Evolutionary conservation across 1,284 basidiomycete species (phyloP), one percentile per base, ranked within the genome.

Genomic region (Sphagnurus paluster): DNA sequence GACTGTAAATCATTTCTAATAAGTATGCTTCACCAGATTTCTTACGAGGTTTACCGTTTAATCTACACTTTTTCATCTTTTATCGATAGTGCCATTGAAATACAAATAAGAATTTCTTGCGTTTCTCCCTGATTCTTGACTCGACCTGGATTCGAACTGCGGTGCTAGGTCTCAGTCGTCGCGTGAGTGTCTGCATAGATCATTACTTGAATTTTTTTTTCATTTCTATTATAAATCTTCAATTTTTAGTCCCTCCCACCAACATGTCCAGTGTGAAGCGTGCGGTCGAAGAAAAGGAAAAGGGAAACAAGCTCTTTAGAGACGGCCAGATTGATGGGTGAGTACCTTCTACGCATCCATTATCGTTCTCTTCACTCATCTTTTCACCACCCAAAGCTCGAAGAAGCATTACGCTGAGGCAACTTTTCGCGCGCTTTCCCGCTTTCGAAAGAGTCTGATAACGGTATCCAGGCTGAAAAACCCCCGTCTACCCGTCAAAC

Each of bases 401-500:
- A 38, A 36, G 11, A 51, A 55, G 32, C 45, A 44, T n/a, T 55
- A 55, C 42, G 28, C 37, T 25, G 46, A 33, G 14, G 41, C 26
- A 53, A 14, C 17, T 34, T 16, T n/a, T 32, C 20, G n/a, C 29
- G 16, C 11, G 13, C 14, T 30, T 16, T 32, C 20, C 10, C 13
- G 2, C 20, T 11, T 34, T 16, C 5, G 35, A 21, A n/a, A 11
- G 46, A 44, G 56, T 50, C 0, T 42, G 43, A 34, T 48, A 42
- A 44, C 41, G 50, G 7, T 54, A 55, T 29, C 40, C 42, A 2
- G 20, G 25, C 11, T 7, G 25, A 26, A 26, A 24, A 5, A 54
- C 46, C 28, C 34, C 47, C 13, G 48, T 60, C 0, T 67, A 67
- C 44, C 60, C 65, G 0, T 63, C 66, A 1, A 69, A 69, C 41